Conservation (phyloP, 192 early-diverging fungal species). For the Backusella macrospora region DNA sequence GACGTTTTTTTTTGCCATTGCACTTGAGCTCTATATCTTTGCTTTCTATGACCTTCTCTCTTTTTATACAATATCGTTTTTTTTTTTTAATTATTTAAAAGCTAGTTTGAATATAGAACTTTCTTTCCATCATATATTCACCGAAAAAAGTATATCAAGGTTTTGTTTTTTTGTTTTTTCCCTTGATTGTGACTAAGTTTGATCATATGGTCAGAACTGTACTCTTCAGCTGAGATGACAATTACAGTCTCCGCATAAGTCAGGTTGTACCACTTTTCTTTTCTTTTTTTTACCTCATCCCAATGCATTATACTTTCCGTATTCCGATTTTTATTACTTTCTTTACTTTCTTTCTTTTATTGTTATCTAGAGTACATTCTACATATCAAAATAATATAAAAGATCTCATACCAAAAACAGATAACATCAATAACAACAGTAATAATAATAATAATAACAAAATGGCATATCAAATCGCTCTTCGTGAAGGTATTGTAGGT, state of each 20-base stretch:
- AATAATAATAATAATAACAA: not conserved
- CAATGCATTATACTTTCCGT: constrained; percentile 9
- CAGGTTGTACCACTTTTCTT: not conserved
- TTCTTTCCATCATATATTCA: not conserved
- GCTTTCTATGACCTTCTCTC: too few species aligned
- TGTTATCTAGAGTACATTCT: not conserved
- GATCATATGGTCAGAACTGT: not conserved
- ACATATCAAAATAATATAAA: not conserved
- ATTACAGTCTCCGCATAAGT: constrained; percentile 4
- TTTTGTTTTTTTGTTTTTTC: constrained; percentile 2
- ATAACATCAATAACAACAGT: not conserved
- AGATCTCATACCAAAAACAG: not conserved
- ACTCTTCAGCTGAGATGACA: constrained; percentile 15
- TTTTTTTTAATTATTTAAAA: too few species aligned
- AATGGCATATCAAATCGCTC: constrained; percentile 34
- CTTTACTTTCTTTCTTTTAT: constrained; percentile 13
- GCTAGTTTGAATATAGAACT: too few species aligned
- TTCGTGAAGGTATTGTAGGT: constrained; percentile 41
- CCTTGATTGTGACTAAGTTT: constrained; percentile 9
- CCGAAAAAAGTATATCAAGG: not conserved
- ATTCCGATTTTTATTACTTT: constrained; percentile 16
- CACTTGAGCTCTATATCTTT: too few species aligned
- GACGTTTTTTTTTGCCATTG: too few species aligned
- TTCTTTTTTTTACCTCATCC: not conserved
- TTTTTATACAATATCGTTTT: too few species aligned